Evolutionary conservation across 768 basidiomycete genomes (phyloP), one percentile per base, ranked within the genome.

Genomic region (Tulasnella sp.): DNA sequence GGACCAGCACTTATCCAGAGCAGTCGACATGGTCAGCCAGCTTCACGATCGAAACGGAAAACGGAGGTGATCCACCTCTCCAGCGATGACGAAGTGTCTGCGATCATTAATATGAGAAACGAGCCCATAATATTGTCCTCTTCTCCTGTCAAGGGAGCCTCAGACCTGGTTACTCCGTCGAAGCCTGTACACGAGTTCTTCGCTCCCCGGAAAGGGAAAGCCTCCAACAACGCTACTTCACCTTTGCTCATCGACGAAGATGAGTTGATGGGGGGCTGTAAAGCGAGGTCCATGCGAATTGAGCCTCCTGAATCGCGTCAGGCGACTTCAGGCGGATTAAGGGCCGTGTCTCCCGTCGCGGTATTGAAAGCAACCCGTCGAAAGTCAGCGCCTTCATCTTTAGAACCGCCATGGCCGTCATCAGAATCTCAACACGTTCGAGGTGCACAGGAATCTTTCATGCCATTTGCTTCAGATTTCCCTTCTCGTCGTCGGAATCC

Each of bases 121-220:
- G 34, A 5, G 34, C 34, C 34, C 34, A 38, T 38, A 38, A 38
- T 38, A 5, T 38, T 5, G 5, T 3, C 52, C 15, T 13, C 27
- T 38, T n/a, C 23, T 17, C 19, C 52, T n/a, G 21, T n/a, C 17
- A 3, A 13, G 19, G 52, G n/a, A 41, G 19, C 52, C 9, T 53
- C 30, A 26, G 32, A 53, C 15, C 11, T 21, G 17, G 3, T 21
- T 9, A 23, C 19, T 23, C 65, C 61, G 17, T 61, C 72, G 15
- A 73, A 72, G 61, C 69, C 72, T 5, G 60, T 75, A 1, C 75
- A 78, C 61, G 72, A 79, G 7, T 74, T 81, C 63, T 81, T 81
- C 67, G 70, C 73, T 23, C 66, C 71, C 34, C 73, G 70, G 34
- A 62, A 61, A 27, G 62, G 50, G 17, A n/a, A 56, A 7, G 59